Base-by-base conservation (phyloP, 2,329 filamentous ascomycete genomes). In the Verticillium nonalfalfae region DNA sequence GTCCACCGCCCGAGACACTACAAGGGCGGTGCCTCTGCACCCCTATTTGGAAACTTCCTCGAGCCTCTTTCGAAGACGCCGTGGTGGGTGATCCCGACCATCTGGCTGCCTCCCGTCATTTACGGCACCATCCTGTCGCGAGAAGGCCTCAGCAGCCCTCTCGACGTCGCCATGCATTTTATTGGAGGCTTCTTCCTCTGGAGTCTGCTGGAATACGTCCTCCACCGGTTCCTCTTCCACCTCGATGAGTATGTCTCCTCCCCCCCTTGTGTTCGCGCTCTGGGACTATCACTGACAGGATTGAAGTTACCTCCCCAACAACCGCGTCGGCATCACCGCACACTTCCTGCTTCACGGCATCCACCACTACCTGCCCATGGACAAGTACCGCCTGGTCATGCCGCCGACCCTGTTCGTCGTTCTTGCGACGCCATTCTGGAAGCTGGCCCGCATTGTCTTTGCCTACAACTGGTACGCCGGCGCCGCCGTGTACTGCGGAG, bases 291-390 rank as follows among this genome's bases (percentile, higher is more conserved):
- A 65, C 74, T 79, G 65, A 78, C 65, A 26, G 55, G 18, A 39
- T 11, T 15, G 60, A 26, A 96, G 91, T 57, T 91, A 87, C 71
- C 88, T 99, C 11, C 95, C 95, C 0, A 91, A 99, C 73, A 96
- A 98, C 74, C 85, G 92, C 60, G 88, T 91, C n/a, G 89, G 85
- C 66, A 81, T 99, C 62, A 96, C 92, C 0, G 68, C 89, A 21
- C 95, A 99, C 74, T 99, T 99, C 78, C 78, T 97, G 50, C 90
- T 99, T 33, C 95, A 99, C 70, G 95, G 95, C 65, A 91, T 99
- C 65, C 95, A 99, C 73, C 95, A 99, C 76, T 99, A 98, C 76
- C 85, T 99, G 4, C 95, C 95, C n/a, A 98, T 99, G 95, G 95
- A 99, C 79, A 94, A 89, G 72, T 94, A 97, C 70, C 89, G 95